Base-by-base conservation (phyloP, 768 basidiomycete genomes). In the Neoboletus subvelutipes region DNA sequence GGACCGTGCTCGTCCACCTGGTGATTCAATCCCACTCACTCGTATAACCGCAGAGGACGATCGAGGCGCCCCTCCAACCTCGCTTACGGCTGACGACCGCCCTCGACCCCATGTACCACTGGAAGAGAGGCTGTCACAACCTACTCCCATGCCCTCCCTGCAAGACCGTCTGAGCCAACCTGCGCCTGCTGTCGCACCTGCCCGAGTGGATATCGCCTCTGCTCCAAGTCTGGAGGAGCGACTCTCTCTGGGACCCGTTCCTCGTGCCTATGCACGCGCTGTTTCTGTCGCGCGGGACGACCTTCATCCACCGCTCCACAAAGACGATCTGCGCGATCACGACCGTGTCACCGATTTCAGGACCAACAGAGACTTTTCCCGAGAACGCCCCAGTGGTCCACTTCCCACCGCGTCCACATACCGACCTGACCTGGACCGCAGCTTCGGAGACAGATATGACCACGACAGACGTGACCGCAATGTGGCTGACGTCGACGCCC, bases 161-260 rank as follows among this genome's bases (percentile, higher is more conserved):
- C 73, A 77, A 64, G 77, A 78, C 43, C 75, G 75, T 33, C 62
- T 75, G 45, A 73, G 65, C 47, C 76, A 76, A 52, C 71, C 73
- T 53, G 61, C 42, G 5, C 20, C 50, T 53, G n/a, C 45, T 29
- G 55, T 18, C 15, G 52, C 49, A 33, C 58, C 64, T 53, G 17
- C 63, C n/a, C 65, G 69, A 15, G 54, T 48, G 45, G 70, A 71
- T 9, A 31, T 65, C 6, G 18, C 54, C 54, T 68, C 72, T 58
- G 66, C 72, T 24, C 68, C 75, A 12, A 75, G 66, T 56, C 64
- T 79, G 24, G 78, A 78, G 69, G 77, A 79, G 50, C 74, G 78
- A 56, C 64, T 78, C 12, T 75, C 77, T 52, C 62, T 68, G 36
- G 70, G 67, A 48, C 69, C 73, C 33, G 61, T 62, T 33, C 64